Evolutionary conservation across 345 rosid genomes (phyloP), one percentile per base, ranked within the genome.

Genomic region (Kandelia obovata): DNA sequence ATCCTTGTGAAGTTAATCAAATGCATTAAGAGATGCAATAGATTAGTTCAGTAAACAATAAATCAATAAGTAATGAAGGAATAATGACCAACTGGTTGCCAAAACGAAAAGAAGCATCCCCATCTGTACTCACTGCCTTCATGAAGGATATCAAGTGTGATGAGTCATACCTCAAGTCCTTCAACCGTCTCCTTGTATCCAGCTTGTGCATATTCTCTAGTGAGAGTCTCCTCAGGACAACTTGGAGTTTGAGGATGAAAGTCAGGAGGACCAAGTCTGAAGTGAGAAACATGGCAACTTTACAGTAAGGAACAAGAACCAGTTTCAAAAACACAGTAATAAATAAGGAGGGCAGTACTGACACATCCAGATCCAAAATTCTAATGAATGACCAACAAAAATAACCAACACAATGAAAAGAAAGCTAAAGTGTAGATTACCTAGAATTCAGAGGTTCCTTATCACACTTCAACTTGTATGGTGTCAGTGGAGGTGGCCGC

Each of bases 141-240:
- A 35, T 30, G 16, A 51, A 67, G 28, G 21, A 1, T 21, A 58
- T 34, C 34, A 70, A 21, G 4, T 34, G 26, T 2, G 20, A 25
- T 65, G 46, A 53, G 6, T 9, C 57, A 64, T 75, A 96, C 99
- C 97, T 96, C 97, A 84, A 96, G 89, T 64, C 96, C 96, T 78
- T 89, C 99, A 80, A 92, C 85, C 53, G 92, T 88, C 81, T 96
- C 99, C 85, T 79, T 92, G 82, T 96, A 96, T 66, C 99, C 99
- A 73, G 43, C 69, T 66, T 75, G 89, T 65, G 89, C 89, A 83
- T 90, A 89, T 63, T 92, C 98, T 70, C 79, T 83, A 31, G 89
- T 89, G 51, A 96, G 83, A 57, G 89, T 92, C 85, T 96, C 99
- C 81, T 96, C 99, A 0, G 98, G 92, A 66, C 97, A 96, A 82